phyloP scores from a whole-genome alignment of 495 filamentous ascomycete genomes.

The Sporormia fimetaria region DNA sequence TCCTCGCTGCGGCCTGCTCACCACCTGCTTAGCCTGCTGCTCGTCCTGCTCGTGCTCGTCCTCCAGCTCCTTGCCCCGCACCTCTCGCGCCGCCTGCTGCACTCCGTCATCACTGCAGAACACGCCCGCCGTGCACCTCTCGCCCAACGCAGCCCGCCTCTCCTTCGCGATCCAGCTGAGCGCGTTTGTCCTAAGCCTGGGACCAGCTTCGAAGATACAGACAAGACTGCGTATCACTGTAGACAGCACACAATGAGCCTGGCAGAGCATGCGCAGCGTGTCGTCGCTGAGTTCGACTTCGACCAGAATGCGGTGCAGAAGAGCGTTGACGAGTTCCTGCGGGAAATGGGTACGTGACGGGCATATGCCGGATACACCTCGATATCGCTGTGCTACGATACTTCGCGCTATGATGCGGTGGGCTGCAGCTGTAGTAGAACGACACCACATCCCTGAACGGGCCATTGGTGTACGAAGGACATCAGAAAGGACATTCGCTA shows the following conservation, averaged over 20 bases:
- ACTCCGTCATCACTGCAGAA: slow-evolving; percentile 5
- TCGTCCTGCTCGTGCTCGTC: slow-evolving; percentile 12
- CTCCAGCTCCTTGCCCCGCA: slow-evolving; percentile 23
- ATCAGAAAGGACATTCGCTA: no score
- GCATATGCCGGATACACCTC: no score
- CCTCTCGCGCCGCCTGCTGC: slow-evolving; percentile 13
- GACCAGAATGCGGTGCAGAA: slow-evolving; percentile 63
- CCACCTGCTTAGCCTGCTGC: slow-evolving; percentile 12
- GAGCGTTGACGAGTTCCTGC: slow-evolving; percentile 72
- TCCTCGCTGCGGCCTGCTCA: not conserved
- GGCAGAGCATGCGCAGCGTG: slow-evolving; percentile 59
- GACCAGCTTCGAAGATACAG: slow-evolving; percentile 2
- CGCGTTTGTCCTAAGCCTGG: slow-evolving; percentile 17
- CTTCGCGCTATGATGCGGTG: no score
- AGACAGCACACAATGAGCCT: slow-evolving; percentile 42
- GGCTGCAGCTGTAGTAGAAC: no score
- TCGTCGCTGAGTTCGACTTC: slow-evolving; percentile 82
- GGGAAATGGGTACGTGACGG: slow-evolving; percentile 56
- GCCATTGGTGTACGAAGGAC: no score
- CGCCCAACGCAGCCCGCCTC: slow-evolving; percentile 6
- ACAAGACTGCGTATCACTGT: no score
- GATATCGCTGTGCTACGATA: no score
- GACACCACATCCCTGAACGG: no score
- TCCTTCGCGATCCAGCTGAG: slow-evolving; percentile 4
- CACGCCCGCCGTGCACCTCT: slow-evolving; percentile 16